Base-by-base conservation (phyloP, 805 yeast genomes). In the Teunomyces cretensis region DNA sequence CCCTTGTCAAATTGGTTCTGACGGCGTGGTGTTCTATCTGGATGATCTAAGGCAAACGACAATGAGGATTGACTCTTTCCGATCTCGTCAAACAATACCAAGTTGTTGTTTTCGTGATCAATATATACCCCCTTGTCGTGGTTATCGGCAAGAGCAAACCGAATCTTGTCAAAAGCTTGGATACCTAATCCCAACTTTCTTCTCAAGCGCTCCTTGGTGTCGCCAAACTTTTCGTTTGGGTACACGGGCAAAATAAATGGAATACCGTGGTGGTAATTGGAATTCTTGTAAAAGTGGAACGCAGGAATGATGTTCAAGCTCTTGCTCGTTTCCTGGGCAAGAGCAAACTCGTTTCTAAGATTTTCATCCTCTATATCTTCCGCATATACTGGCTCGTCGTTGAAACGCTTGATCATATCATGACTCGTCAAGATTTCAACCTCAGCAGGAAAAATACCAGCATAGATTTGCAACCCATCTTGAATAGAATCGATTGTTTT, bases 21-120 rank as follows among this genome's bases (percentile, higher is more conserved):
- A 22, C 69, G 65, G 39, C 63, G 65, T n/a, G 83, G 76, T 33
- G 82, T 71, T 57, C 94, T 79, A 60, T 89, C 97, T 1, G 94
- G 90, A 57, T 88, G 96, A 59, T 94, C 97, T 59, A 94, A 70
- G 22, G 91, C 95, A 42, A 94, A 67, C 27, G 72, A 74, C 47
- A 79, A 83, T 37, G 71, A 71, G 8, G 71, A 68, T 13, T 70
- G 61, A 13, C 58, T 52, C 30, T 57, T 59, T 2, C 62, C 64
- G 46, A 83, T 59, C 33, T 76, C 76, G 43, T 83, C 83, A 59
- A 70, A 85, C 13, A 90, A 66, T 4, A 76, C 70, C 36, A 78
- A 52, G 6, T 76, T 78, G 19, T 80, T 81, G 42, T 81, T 82
- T 1, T 78, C 69, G n/a, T 51, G 48, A 37, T 70, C 81, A 37